Percentiles rank a stretch among this genome's conserved stretches.
Evolutionary conservation across 352 stramenopile species (phyloP).

Genomic region (Aphanomyces euteiches): DNA sequence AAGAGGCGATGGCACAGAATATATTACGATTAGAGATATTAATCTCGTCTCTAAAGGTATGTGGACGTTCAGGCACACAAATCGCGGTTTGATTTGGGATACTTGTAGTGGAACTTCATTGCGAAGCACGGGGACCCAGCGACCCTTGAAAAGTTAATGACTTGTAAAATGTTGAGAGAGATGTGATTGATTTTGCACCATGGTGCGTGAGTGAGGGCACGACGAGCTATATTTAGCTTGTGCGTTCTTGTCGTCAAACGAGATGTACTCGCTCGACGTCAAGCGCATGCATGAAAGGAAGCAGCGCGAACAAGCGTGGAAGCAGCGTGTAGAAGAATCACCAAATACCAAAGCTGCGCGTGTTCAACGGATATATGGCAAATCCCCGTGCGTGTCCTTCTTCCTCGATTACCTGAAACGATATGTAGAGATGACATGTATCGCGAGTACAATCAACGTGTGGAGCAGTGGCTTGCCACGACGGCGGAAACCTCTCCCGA

Average conservation of each 20-base stretch:
- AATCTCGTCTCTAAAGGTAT: too few relatives aligned
- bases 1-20: too few relatives aligned
- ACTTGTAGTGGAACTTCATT: too few relatives aligned
- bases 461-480: conserved; percentile 43
- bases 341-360: conserved; percentile 16
- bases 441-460: conserved; percentile 54
- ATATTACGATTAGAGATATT: too few relatives aligned
- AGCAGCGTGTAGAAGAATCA: conserved; percentile 18
- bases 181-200: too few relatives aligned
- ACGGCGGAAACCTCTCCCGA: conserved; percentile 38
- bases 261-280: conserved; percentile 27
- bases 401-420: not conserved
- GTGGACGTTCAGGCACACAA: too few relatives aligned
- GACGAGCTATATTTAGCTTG: not conserved
- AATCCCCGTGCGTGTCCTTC: conserved; percentile 41
- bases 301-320: conserved; percentile 17
- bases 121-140: too few relatives aligned
- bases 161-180: too few relatives aligned
- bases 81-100: too few relatives aligned
- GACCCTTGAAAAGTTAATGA: too few relatives aligned
- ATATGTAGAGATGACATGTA: conserved; percentile 60
- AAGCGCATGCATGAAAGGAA: conserved; percentile 30
- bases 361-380: conserved; percentile 49
- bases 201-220: too few relatives aligned
- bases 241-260: not conserved